Evolutionary conservation across 129 eudicot species (phyloP).

Genomic region (Gnaphalium uliginosum): DNA sequence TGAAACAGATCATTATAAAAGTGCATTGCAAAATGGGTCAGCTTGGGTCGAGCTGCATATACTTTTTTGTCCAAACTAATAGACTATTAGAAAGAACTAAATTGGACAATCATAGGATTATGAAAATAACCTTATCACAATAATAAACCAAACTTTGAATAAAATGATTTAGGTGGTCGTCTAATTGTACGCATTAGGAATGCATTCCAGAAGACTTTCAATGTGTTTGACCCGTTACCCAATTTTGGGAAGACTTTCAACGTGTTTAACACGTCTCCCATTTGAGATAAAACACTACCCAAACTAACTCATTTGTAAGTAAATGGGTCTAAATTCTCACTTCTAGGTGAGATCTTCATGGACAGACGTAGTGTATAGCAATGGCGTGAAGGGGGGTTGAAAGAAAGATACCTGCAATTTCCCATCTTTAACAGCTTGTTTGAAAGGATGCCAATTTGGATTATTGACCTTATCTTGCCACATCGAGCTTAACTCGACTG

Average conservation of each 20-base stretch:
- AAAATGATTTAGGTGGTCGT: not conserved
- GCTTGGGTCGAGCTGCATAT: not conserved
- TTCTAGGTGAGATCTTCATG: not conserved
- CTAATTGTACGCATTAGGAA: not conserved
- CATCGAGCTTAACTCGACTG: slow-evolving; percentile 47
- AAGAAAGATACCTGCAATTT: slow-evolving; percentile 41
- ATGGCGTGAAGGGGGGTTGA: not conserved
- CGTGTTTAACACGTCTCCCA: not conserved
- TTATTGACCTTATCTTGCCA: slow-evolving; percentile 67
- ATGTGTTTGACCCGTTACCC: no score
- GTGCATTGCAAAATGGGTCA: not conserved
- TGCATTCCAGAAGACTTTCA: not conserved
- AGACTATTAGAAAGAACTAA: not conserved
- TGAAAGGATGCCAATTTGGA: slow-evolving; percentile 64
- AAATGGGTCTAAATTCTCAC: not conserved
- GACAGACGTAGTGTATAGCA: not conserved
- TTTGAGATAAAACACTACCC: not conserved
- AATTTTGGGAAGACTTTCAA: not conserved
- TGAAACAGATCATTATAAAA: not conserved
- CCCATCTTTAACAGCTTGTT: slow-evolving; percentile 44
- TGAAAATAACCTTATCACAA: not conserved
- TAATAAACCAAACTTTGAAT: not conserved
- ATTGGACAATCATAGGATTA: not conserved
- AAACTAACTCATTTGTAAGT: not conserved
- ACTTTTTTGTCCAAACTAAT: no score